These are phyloP conservation scores for Penicillium desertorum DNA, from an alignment of 495 filamentous ascomycete species.

Conservation along the genomic window DNA sequence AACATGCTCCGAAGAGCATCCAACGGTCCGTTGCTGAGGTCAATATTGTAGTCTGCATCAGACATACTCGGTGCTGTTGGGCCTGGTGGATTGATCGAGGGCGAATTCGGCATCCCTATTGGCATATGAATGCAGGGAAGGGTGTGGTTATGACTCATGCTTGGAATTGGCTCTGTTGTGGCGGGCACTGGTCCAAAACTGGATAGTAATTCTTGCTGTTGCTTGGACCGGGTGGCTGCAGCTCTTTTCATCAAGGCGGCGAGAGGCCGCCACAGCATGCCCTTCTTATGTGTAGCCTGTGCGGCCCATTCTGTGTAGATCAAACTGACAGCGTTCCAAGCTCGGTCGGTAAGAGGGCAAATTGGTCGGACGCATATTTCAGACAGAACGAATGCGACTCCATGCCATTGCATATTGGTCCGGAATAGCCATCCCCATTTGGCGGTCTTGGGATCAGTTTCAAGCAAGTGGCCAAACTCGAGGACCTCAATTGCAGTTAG, in stretches of 20 bases:
- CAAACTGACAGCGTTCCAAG: slow-evolving; percentile 71
- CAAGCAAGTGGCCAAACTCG: slow-evolving; percentile 66
- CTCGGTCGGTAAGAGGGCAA: slow-evolving; percentile 70
- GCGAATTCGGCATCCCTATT: slow-evolving; percentile 3
- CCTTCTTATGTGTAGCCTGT: slow-evolving; percentile 54
- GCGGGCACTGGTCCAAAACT: slow-evolving; percentile 22
- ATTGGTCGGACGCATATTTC: slow-evolving; percentile 74
- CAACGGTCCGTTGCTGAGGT: slow-evolving; percentile 34
- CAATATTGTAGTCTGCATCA: slow-evolving; percentile 24
- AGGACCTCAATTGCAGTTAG: slow-evolving; percentile 72
- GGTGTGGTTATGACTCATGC: slow-evolving; percentile 8
- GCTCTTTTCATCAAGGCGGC: slow-evolving; percentile 71
- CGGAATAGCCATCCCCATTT: slow-evolving; percentile 82
- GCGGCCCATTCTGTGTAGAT: slow-evolving; percentile 57
- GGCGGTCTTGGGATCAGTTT: slow-evolving; percentile 59
- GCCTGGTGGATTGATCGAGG: neutral
- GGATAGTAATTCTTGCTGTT: slow-evolving; percentile 31
- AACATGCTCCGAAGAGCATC: slow-evolving; percentile 34
- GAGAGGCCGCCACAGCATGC: slow-evolving; percentile 73
- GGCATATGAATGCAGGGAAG: slow-evolving; percentile 25
- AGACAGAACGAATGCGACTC: slow-evolving; percentile 69
- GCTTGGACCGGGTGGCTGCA: slow-evolving; percentile 32
- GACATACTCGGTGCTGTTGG: neutral
- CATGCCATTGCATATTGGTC: slow-evolving; percentile 81
- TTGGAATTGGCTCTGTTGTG: slow-evolving; percentile 10